Base-by-base conservation (phyloP, 176 grass and related monocot genomes). In the Oryza meridionalis region DNA sequence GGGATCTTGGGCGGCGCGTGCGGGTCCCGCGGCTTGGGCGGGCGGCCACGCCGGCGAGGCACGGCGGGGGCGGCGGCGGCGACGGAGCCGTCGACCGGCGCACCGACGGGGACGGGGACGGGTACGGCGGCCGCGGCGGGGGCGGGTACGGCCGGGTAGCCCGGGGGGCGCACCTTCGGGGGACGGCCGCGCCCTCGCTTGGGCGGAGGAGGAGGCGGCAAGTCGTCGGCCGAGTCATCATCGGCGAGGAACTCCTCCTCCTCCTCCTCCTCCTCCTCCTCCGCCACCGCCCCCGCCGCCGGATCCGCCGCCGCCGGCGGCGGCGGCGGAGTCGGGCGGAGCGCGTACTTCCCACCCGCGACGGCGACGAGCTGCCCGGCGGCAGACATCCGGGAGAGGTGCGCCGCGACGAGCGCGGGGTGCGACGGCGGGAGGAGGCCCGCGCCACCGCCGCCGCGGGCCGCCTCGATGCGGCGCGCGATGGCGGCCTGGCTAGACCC, bases 111-210 rank as follows among this genome's bases (percentile, higher is more conserved):
- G 32, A 2, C 69, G 3, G 40, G 2, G 3, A 31, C 29, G 2
- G 29, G 29, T 31, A 2, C 29, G 29, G 24, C 10, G 25, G 53
- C 4, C 1, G 35, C 6, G 24, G 59, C n/a, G 37, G 37, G 37
- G 37, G 4, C 29, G 6, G 61, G 43, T 3, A 21, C 62, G 0
- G 42, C 68, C 22, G 81, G 31, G 73, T 85, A 74, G 45, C 72
- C 87, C 2, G 78, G 51, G 22, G 88, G 62, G 4, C 85, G 87
- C 46, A 46, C 80, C 77, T 95, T 95, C 11, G 88, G 93, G 7
- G 93, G 93, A 11, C 93, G 84, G 5, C 93, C 93, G 40, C 93
- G 93, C 6, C 90, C 90, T 63, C 90, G 84, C 87, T 92, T 92
- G 5, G 73, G 65, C 22, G 77, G 35, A 21, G 17, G 67, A 3